phyloP scores from a whole-genome alignment of 2,329 filamentous ascomycete species.

The Phyllosticta citribraziliensis region DNA sequence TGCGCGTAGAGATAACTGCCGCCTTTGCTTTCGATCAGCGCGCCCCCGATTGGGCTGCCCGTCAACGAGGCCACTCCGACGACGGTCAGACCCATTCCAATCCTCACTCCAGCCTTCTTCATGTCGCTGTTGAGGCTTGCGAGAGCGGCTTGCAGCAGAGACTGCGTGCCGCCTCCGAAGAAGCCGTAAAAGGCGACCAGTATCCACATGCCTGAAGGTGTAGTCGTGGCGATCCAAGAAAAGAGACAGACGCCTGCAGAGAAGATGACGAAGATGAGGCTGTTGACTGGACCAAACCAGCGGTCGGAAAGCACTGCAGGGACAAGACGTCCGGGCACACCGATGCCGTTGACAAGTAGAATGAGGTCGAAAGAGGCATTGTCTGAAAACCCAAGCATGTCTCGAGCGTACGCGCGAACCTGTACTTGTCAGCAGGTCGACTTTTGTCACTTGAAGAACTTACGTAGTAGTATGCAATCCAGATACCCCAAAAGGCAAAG shows the following conservation, averaged over 20 bases:
- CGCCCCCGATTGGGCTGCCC: conserved; percentile 21
- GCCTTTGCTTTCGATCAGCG: conserved; percentile 24
- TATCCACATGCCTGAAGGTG: conserved; percentile 28
- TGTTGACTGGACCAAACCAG: conserved; percentile 33
- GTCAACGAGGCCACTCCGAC: conserved; percentile 20
- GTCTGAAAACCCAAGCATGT: conserved; percentile 39
- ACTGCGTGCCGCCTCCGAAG: conserved; percentile 36
- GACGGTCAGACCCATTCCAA: conserved; percentile 33
- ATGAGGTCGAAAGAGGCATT: conserved; percentile 37
- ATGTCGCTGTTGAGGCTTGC: conserved; percentile 34
- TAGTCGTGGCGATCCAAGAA: conserved; percentile 32
- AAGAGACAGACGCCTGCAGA: conserved; percentile 34
- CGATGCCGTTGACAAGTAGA: background rate
- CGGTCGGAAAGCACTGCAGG: conserved; percentile 37
- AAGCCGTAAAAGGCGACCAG: conserved; percentile 40
- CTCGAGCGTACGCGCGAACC: conserved; percentile 9
- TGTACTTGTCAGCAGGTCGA: background rate
- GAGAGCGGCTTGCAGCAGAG: conserved; percentile 34
- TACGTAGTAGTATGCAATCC: conserved; percentile 50
- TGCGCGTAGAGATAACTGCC: conserved; percentile 34
- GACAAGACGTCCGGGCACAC: conserved; percentile 37
- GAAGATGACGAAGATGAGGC: conserved; percentile 28
- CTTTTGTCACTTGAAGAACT: conserved; percentile 9
- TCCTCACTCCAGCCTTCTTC: conserved; percentile 32
- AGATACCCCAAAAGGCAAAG: conserved; percentile 39